Conservation (phyloP, 441 rosid species). For the Euphorbia celastroides region DNA sequence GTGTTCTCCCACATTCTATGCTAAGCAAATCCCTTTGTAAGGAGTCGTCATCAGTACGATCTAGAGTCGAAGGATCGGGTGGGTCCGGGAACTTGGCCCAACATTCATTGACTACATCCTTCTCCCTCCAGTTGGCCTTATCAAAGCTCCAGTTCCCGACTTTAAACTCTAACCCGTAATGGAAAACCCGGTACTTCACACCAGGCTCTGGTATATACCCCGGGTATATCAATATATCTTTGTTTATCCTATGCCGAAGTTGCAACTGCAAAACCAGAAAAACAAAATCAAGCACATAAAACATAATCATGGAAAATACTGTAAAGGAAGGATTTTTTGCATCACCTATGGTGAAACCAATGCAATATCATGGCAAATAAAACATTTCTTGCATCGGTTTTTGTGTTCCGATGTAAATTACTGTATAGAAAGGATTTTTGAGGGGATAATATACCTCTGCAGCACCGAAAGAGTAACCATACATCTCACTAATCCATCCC, state of each 20-base stretch:
- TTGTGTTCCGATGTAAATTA: no score
- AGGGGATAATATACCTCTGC: constrained; percentile 64
- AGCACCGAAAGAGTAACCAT: constrained; percentile 97
- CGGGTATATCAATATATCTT: constrained; percentile 76
- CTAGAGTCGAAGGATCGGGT: constrained; percentile 58
- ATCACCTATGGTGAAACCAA: no score
- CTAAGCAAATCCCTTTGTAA: constrained; percentile 76
- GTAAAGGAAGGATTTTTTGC: no score
- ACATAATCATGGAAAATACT: background rate
- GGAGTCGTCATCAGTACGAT: constrained; percentile 39
- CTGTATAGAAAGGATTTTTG: background rate
- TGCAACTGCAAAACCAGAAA: constrained; percentile 56
- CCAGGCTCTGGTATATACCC: constrained; percentile 85
- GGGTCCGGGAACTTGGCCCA: constrained; percentile 94
- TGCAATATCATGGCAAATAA: no score
- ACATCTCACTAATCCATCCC: constrained; percentile 99
- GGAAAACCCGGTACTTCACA: constrained; percentile 79
- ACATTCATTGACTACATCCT: constrained; percentile 68
- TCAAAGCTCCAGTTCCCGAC: constrained; percentile 98
- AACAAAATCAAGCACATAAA: constrained; percentile 12
- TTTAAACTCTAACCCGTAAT: constrained; percentile 85
- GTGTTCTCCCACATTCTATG: constrained; percentile 79
- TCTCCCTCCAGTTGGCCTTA: constrained; percentile 88
- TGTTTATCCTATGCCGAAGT: constrained; percentile 66
- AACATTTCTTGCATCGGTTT: no score